Evolutionary conservation across 1,139 yeast species (phyloP).

Genomic region (Nematodospora anomalae): DNA sequence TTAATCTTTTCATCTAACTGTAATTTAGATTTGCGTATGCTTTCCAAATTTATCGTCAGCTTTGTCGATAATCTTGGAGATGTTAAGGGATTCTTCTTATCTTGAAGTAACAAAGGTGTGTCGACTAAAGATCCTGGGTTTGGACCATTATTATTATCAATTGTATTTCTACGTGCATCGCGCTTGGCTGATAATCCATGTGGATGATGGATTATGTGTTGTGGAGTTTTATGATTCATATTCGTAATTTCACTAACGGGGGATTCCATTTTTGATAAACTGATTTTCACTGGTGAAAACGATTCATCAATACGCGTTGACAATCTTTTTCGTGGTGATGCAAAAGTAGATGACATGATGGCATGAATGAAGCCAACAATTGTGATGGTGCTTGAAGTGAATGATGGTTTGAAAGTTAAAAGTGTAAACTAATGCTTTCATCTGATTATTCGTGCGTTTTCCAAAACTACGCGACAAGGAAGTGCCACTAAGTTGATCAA

Average conservation of each 20-base stretch:
- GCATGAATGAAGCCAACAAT: background rate
- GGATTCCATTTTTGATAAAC: constrained; percentile 4
- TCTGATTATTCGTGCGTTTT: too few species aligned
- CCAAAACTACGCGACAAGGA: too few species aligned
- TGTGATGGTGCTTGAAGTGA: background rate
- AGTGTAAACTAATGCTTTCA: background rate
- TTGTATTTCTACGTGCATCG: constrained; percentile 29
- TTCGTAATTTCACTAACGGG: constrained; percentile 16
- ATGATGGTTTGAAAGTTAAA: too few species aligned
- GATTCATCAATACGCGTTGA: constrained; percentile 9
- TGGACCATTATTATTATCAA: constrained; percentile 18
- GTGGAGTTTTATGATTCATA: constrained; percentile 13
- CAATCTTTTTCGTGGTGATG: constrained; percentile 1
- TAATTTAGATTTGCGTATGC: constrained; percentile 19
- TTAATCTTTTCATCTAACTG: constrained; percentile 18
- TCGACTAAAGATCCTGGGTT: constrained; percentile 14
- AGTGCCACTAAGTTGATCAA: too few species aligned
- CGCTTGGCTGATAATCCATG: constrained; percentile 49
- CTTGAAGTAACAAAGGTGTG: constrained; percentile 17
- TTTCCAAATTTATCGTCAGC: constrained; percentile 16
- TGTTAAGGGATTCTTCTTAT: constrained; percentile 31
- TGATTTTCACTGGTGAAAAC: constrained; percentile 15
- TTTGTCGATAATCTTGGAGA: constrained; percentile 32
- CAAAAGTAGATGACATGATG: background rate
- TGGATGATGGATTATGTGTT: constrained; percentile 35